Evolutionary conservation across 176 grass and related monocot species (phyloP).

Genomic region (Avena sativa): DNA sequence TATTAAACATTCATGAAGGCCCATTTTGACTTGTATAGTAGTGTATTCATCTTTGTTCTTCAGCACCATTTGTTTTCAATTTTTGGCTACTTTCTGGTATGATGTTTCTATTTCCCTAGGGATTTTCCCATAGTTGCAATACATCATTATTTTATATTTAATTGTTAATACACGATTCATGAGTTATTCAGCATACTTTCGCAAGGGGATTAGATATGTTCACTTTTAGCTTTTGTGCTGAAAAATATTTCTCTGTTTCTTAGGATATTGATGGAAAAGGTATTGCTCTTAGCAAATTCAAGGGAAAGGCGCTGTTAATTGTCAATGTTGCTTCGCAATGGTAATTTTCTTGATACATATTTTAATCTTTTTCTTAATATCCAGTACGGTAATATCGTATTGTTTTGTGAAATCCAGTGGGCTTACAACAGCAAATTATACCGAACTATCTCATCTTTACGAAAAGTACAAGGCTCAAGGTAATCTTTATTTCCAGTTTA

Average conservation of each 20-base stretch:
- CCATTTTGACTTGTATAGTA: constrained; percentile 2
- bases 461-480: constrained; percentile 99
- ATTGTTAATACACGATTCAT: constrained; percentile 3
- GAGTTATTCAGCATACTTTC: neutral
- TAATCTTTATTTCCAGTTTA: constrained; percentile 39
- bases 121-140: neutral
- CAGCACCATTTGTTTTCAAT: neutral
- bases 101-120: neutral
- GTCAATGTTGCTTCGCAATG: constrained; percentile 98
- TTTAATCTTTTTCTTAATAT: neutral
- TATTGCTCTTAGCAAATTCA: constrained; percentile 91
- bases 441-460: constrained; percentile 92
- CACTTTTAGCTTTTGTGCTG: constrained; percentile 27
- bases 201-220: neutral
- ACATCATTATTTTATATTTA: neutral
- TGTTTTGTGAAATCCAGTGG: constrained; percentile 60
- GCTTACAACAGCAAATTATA: constrained; percentile 93
- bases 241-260: constrained; percentile 36
- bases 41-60: neutral
- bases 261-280: constrained; percentile 96
- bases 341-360: constrained; percentile 53
- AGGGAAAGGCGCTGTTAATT: constrained; percentile 77
- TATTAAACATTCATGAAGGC: neutral
- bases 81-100: neutral
- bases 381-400: neutral